A percentile compares a stretch with the other conserved stretches of the same genome.
These are phyloP conservation scores for Lanmaoa pseudosensibilis DNA, from an alignment of 768 basidiomycete genomes.

Conservation along the genomic window DNA sequence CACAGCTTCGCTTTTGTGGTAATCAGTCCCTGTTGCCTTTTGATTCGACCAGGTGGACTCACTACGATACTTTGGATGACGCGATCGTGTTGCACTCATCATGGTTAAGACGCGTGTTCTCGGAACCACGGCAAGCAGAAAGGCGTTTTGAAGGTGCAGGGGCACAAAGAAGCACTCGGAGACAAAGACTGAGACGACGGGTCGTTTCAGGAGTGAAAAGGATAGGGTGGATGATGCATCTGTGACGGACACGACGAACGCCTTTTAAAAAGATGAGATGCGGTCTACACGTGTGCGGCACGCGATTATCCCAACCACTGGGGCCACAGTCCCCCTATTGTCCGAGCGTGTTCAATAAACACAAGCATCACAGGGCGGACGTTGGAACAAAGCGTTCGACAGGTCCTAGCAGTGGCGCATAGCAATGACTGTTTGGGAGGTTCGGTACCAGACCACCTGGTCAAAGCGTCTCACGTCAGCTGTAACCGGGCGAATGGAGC, in stretches of 20 bases:
- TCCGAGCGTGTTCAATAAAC: conserved; percentile 14
- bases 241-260: conserved; percentile 19
- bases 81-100: conserved; percentile 10
- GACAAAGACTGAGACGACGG: not conserved
- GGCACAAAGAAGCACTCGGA: not conserved
- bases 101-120: conserved; percentile 7
- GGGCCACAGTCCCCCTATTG: conserved; percentile 8
- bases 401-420: conserved; percentile 1
- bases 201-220: conserved; percentile 2
- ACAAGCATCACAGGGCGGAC: not conserved
- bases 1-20: conserved; percentile 36
- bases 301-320: conserved; percentile 30
- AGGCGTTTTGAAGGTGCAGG: not conserved
- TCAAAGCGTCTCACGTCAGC: conserved; percentile 3
- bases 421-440: not conserved
- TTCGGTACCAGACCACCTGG: not conserved
- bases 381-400: conserved; percentile 13
- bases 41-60: conserved; percentile 15
- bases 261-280: conserved; percentile 35
- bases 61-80: conserved; percentile 34
- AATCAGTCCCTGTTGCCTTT: conserved; percentile 1
- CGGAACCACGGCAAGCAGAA: not conserved
- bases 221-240: conserved; percentile 21
- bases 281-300: conserved; percentile 33
- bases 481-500: not conserved